A percentile compares a stretch with the other conserved stretches of the same genome.
Evolutionary conservation across 495 filamentous ascomycete species (phyloP).

Genomic region (Neurospora sp.): DNA sequence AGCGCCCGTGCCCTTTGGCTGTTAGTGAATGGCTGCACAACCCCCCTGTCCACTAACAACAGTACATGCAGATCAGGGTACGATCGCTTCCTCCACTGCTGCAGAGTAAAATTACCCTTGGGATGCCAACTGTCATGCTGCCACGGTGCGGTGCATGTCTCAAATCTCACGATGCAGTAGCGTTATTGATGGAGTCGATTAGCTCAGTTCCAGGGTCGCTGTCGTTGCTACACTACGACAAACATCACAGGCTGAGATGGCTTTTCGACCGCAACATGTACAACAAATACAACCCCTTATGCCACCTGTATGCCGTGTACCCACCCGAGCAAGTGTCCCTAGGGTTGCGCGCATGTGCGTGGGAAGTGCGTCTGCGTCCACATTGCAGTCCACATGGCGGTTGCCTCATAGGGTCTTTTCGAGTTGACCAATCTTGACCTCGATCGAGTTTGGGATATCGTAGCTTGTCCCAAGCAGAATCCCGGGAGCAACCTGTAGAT

Average conservation of each 20-base stretch:
- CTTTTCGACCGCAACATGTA: not conserved
- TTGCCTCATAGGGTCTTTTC: not conserved
- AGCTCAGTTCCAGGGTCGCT: not conserved
- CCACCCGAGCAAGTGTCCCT: not conserved
- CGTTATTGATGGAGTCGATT: not conserved
- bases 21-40: not conserved
- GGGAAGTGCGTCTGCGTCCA: not conserved
- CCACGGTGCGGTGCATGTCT: not conserved
- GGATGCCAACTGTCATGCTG: not conserved
- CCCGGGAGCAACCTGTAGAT: not conserved
- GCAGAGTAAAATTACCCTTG: not conserved
- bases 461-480: not conserved
- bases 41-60: not conserved
- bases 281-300: not conserved
- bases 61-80: not conserved
- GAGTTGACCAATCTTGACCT: not conserved
- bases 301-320: not conserved
- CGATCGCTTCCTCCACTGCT: not conserved
- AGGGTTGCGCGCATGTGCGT: not conserved
- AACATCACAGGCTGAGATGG: not conserved
- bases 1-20: not conserved
- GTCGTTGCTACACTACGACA: not conserved
- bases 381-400: not conserved
- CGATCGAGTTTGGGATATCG: not conserved
- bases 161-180: not conserved